Evolutionary conservation across 441 rosid species (phyloP), one percentile per base, ranked within the genome.

Genomic region (Erodium trifolium): DNA sequence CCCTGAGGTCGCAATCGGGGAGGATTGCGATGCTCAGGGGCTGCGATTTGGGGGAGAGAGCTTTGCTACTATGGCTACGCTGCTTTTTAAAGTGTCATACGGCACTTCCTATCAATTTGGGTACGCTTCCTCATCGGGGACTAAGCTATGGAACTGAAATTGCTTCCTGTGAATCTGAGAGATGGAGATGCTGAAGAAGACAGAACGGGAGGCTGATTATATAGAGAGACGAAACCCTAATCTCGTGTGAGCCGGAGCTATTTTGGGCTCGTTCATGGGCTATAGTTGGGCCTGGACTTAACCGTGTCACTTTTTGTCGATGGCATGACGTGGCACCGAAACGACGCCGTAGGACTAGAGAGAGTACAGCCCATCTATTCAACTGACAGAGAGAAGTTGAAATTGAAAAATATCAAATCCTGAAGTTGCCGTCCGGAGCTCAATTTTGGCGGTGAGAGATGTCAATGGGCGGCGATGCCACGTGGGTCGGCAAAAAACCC

Each of bases 401-500:
- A 34, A 34, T 23, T 23, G 27, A 23, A 23, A 23, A 23, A 34
- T 34, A 3, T 34, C 37, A 34, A 34, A 34, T 34, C 37, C 37
- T 34, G 37, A 34, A 5, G 37, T 34, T 34, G 37, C 37, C 37
- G 37, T 34, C 37, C 5, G 5, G 37, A 34, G 37, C 37, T 31
- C 35, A 3, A 31, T 1, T 31, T 31, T 31, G 35, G 35, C 1
- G 35, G 35, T 31, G 51, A 39, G 67, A 67, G 68, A 91, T 88
- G 95, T 86, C 94, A 68, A 88, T 89, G 87, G 85, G 87, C 64
- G 81, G 81, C 68, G 97, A 93, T 77, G 70, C 88, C 49, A 88
- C 95, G 6, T 93, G 96, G 97, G 99, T 93, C 0, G 93, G 97
- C 39, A 91, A 85, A 80, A 91, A 89, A 73, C 96, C 96, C 35